Percentiles rank a stretch among this genome's conserved stretches.
These are phyloP conservation scores for Aeminium ludgeri DNA, from an alignment of 495 filamentous ascomycete genomes.

Conservation along the genomic window DNA sequence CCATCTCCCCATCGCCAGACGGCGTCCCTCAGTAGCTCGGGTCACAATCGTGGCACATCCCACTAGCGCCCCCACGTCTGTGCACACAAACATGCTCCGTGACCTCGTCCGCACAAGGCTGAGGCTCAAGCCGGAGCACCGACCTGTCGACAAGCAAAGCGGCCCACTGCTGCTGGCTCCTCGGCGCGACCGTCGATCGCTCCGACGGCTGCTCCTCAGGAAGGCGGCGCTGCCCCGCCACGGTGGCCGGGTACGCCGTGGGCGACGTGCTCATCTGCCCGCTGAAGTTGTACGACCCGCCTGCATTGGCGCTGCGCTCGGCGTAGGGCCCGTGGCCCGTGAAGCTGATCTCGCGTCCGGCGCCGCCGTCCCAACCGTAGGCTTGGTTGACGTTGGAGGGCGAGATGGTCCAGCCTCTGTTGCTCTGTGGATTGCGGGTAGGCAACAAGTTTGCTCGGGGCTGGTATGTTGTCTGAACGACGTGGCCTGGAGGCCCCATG, in stretches of 20 bases:
- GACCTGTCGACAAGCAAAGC: no score
- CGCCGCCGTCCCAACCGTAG: constrained; percentile 14
- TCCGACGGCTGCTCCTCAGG: not conserved
- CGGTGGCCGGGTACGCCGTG: not conserved
- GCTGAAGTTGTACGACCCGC: not conserved
- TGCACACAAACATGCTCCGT: no score
- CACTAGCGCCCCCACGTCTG: no score
- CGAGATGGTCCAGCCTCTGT: not conserved
- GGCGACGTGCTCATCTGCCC: not conserved
- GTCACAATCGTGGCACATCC: no score
- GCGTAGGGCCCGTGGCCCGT: constrained; percentile 12
- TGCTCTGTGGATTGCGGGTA: no score
- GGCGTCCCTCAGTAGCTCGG: no score
- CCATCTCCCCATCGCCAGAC: no score
- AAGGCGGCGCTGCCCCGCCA: not conserved
- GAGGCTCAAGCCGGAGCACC: no score
- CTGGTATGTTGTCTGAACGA: no score
- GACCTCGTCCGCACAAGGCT: no score
- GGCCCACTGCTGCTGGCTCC: not conserved
- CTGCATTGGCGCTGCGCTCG: constrained; percentile 5
- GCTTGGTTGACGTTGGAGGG: not conserved
- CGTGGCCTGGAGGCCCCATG: no score
- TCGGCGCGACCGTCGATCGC: not conserved
- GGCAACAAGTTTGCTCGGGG: no score
- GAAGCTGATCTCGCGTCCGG: constrained; percentile 15